phyloP scores from a whole-genome alignment of 768 basidiomycete genomes.

The Podaxis rugospora region DNA sequence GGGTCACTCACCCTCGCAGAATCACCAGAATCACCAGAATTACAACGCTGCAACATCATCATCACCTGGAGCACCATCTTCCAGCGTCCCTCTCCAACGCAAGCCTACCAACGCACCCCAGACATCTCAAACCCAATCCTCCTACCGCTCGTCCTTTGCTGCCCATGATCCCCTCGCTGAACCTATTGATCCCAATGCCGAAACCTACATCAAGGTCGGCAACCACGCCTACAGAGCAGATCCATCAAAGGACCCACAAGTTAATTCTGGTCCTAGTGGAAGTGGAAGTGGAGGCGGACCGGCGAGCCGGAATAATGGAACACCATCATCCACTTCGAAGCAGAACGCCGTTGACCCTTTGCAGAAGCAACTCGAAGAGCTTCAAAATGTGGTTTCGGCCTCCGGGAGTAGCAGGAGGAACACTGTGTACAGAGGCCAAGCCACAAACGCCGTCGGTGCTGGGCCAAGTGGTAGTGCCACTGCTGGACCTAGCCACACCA shows the following conservation, averaged over 20 bases:
- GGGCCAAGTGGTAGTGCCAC: neutral
- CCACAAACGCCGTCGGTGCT: neutral
- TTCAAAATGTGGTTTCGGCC: slow-evolving; percentile 43
- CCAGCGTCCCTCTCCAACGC: slow-evolving; percentile 19
- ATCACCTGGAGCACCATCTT: slow-evolving; percentile 17
- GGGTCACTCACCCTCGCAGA: slow-evolving; percentile 8
- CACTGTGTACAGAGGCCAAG: slow-evolving; percentile 26
- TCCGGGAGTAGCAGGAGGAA: slow-evolving; percentile 45
- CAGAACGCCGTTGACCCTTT: slow-evolving; percentile 53
- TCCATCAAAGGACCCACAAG: slow-evolving; percentile 60
- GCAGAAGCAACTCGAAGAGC: slow-evolving; percentile 59
- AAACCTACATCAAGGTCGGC: slow-evolving; percentile 71
- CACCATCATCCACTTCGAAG: slow-evolving; percentile 9
- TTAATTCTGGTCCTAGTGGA: neutral
- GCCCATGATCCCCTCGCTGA: slow-evolving; percentile 33
- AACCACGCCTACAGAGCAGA: slow-evolving; percentile 65
- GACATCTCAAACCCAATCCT: slow-evolving; percentile 18
- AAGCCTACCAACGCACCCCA: slow-evolving; percentile 18
- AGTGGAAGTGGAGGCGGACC: slow-evolving; percentile 1
- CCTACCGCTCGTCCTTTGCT: neutral
- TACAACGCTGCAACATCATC: slow-evolving; percentile 13
- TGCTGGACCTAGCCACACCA: slow-evolving; percentile 19
- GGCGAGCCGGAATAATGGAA: slow-evolving; percentile 2
- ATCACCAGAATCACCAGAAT: slow-evolving; percentile 2
- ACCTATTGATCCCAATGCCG: slow-evolving; percentile 57